Percentiles rank a stretch among this genome's conserved stretches.
Conservation (phyloP, 2,329 filamentous ascomycete species). For the Arthrobotrys musiformis region DNA sequence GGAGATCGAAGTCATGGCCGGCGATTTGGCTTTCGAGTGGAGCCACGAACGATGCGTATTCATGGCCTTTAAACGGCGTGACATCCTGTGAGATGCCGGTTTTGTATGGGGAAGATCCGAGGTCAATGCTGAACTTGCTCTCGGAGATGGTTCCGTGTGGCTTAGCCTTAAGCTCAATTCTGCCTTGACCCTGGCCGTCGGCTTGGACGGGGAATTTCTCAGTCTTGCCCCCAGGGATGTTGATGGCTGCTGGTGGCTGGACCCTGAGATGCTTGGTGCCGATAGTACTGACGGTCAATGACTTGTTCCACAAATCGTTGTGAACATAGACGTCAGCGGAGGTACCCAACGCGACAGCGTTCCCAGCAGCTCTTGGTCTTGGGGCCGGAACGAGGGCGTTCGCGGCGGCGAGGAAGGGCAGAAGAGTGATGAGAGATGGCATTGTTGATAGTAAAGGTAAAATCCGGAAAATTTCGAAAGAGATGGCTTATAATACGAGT, state of each 20-base stretch:
- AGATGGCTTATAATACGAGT: too few species aligned
- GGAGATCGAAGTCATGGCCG: conserved; percentile 48
- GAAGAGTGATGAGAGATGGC: conserved; percentile 41
- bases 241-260: conserved; percentile 16
- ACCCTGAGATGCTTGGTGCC: conserved; percentile 26
- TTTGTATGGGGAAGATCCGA: conserved; percentile 29
- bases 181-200: conserved; percentile 46
- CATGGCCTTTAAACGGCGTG: too few species aligned
- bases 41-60: too few species aligned
- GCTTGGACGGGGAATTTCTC: conserved; percentile 31
- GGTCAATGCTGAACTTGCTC: conserved; percentile 40
- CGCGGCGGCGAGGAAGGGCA: conserved; percentile 38
- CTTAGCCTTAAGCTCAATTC: conserved; percentile 30
- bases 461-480: not conserved
- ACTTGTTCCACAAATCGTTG: conserved; percentile 39
- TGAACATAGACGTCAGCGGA: conserved; percentile 35
- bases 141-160: conserved; percentile 25
- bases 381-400: conserved; percentile 49
- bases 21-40: conserved; percentile 49
- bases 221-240: conserved; percentile 23
- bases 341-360: conserved; percentile 45
- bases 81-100: conserved; percentile 35
- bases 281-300: conserved; percentile 14
- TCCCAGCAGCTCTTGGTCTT: conserved; percentile 6
- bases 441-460: conserved; percentile 17